Evolutionary conservation across 139 green algal genomes (phyloP).

Genomic region (Micractinium conductrix): DNA sequence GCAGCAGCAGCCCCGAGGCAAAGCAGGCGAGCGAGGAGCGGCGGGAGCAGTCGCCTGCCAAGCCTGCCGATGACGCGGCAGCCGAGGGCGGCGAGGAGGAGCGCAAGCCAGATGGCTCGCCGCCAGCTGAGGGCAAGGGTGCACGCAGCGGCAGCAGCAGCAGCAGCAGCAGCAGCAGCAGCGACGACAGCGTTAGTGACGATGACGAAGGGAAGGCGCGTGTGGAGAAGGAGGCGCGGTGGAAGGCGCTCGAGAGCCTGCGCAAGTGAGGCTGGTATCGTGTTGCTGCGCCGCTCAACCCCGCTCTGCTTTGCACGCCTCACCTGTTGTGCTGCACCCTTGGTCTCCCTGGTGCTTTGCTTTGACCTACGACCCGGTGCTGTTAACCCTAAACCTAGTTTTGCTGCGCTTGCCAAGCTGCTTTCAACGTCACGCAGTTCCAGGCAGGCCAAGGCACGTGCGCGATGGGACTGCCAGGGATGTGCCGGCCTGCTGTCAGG

Average conservation of each 20-base stretch:
- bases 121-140: background rate
- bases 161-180: background rate
- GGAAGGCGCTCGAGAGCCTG: conserved; percentile 35
- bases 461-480: too few relatives aligned
- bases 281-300: too few relatives aligned
- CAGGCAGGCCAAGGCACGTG: too few relatives aligned
- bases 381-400: too few relatives aligned
- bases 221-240: conserved; percentile 32
- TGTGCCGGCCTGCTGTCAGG: too few relatives aligned
- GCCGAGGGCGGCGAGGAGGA: background rate
- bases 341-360: too few relatives aligned
- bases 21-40: background rate
- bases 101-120: background rate
- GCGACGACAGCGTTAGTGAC: background rate
- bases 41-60: conserved; percentile 7
- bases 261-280: conserved; percentile 37
- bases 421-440: too few relatives aligned
- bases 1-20: background rate
- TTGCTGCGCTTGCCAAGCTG: too few relatives aligned
- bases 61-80: background rate
- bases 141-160: background rate
- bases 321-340: too few relatives aligned
- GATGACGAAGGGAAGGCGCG: background rate
- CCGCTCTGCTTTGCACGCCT: too few relatives aligned
- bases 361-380: too few relatives aligned